These are phyloP conservation scores for Medicago ruthenica DNA, from an alignment of 306 rosid species.

Conservation along the genomic window DNA sequence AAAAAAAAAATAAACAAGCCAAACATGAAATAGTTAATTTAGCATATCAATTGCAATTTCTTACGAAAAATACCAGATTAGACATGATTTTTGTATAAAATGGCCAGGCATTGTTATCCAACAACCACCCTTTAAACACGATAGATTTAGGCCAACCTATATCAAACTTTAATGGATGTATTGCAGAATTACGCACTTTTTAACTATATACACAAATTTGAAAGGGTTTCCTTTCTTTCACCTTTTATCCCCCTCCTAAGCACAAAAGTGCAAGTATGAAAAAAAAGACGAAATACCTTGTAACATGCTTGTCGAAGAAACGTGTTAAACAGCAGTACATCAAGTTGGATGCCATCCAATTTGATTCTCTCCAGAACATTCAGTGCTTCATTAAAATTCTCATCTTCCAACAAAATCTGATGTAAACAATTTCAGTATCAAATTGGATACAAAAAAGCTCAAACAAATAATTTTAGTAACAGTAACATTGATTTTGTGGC, in stretches of 20 bases:
- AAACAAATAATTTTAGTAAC: conserved; percentile 6
- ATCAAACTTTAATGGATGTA: not conserved
- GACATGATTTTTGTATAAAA: not conserved
- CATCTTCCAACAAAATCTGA: conserved; percentile 71
- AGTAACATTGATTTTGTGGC: conserved; percentile 15
- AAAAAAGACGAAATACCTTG: conserved; percentile 56
- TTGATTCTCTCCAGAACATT: conserved; percentile 67
- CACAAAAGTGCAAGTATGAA: conserved; percentile 18
- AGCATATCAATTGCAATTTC: not conserved
- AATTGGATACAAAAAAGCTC: conserved; percentile 34
- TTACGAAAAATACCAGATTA: conserved; percentile 15
- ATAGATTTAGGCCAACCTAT: not conserved
- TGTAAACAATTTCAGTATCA: conserved; percentile 43
- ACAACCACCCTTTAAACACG: conserved; percentile 1
- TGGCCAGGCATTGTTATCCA: conserved; percentile 20
- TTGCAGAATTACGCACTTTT: not conserved
- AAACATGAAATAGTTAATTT: conserved; percentile 10
- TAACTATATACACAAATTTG: not conserved
- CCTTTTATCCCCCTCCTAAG: conserved; percentile 12
- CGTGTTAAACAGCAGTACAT: conserved; percentile 65
- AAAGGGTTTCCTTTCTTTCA: conserved; percentile 36
- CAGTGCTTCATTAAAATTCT: conserved; percentile 64
- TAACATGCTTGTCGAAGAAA: conserved; percentile 62
- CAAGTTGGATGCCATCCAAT: conserved; percentile 64
- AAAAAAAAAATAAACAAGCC: not conserved